Base-by-base conservation (phyloP, 192 early-diverging fungal species). In the Backusella circina region DNA sequence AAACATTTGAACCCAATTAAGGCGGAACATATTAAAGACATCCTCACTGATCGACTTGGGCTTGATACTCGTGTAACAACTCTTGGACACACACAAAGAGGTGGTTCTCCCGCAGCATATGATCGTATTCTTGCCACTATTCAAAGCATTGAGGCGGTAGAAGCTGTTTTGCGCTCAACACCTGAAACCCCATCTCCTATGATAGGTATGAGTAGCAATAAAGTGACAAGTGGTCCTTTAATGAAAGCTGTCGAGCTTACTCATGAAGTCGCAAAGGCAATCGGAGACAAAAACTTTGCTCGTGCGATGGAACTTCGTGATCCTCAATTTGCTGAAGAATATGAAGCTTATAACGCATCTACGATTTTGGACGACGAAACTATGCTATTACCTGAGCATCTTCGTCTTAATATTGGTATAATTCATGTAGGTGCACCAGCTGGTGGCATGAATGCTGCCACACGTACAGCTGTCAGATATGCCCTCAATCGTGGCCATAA, bases 361-460 rank as follows among this genome's bases (percentile, higher is more conserved):
- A 87, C 91, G 36, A 67, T 80, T 54, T 44, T 90, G 10, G 73
- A 86, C 67, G 67, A 84, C 51, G 68, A 84, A 35, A 57, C 72
- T 77, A 85, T 78, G 75, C 68, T 51, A n/a, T 30, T 78, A 50
- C 84, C 79, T 32, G 15, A 77, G 72, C 66, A 86, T 74, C 77
- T 90, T 76, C 84, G 87, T 15, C 79, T 99, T 72, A 90, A 95
- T 39, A 91, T 99, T 37, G 97, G 90, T 67, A 95, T 99, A 54
- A 83, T 97, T 41, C 95, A 98, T 76, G 90, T 94, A 9, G 97
- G 97, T 39, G 97, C 97, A 15, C 97, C 97, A 28, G 97, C 97
- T 13, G 95, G 95, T 50, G 97, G 97, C 54, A 97, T 98, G 95
- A 99, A 98, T 85, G 90, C 95, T 35, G 97, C 97, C 2, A 96